These are phyloP conservation scores for Hypoxylon sp. DNA, from an alignment of 2,329 filamentous ascomycete species.

Conservation along the genomic window DNA sequence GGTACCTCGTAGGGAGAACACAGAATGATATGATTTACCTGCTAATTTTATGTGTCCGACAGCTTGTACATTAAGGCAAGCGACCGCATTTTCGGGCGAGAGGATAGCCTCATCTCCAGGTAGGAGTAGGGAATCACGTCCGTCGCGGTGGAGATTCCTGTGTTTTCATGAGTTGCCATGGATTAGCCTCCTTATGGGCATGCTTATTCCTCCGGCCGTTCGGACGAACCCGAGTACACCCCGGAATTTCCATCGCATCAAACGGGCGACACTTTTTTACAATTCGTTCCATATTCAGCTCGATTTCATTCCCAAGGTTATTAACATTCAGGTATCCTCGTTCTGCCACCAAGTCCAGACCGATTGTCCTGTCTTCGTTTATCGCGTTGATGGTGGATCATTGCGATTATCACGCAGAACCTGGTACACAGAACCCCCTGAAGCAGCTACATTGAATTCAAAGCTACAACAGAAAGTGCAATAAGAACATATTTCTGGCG, in stretches of 20 bases:
- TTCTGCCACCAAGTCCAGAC: too few species aligned
- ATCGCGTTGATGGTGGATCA: too few species aligned
- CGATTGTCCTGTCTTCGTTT: too few species aligned
- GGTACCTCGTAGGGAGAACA: not conserved
- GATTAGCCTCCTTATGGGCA: not conserved
- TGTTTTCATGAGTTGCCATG: not conserved
- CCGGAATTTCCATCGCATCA: not conserved
- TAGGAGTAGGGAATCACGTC: not conserved
- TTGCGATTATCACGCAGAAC: too few species aligned
- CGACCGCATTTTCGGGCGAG: not conserved
- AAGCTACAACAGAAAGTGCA: too few species aligned
- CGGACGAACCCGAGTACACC: not conserved
- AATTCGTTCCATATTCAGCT: not conserved
- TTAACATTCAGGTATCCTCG: not conserved
- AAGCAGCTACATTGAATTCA: too few species aligned
- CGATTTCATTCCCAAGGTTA: not conserved
- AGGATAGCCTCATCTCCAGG: not conserved
- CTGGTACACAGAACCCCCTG: too few species aligned
- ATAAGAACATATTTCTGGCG: too few species aligned
- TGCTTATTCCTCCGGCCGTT: constrained; percentile 2
- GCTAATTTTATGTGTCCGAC: not conserved
- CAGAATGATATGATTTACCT: not conserved
- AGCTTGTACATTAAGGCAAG: not conserved
- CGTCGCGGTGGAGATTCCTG: not conserved
- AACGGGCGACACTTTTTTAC: not conserved